Percentiles rank a stretch among this genome's conserved stretches.
These are phyloP conservation scores for Backusella sp. DNA, from an alignment of 192 early-diverging fungal genomes.

Conservation along the genomic window DNA sequence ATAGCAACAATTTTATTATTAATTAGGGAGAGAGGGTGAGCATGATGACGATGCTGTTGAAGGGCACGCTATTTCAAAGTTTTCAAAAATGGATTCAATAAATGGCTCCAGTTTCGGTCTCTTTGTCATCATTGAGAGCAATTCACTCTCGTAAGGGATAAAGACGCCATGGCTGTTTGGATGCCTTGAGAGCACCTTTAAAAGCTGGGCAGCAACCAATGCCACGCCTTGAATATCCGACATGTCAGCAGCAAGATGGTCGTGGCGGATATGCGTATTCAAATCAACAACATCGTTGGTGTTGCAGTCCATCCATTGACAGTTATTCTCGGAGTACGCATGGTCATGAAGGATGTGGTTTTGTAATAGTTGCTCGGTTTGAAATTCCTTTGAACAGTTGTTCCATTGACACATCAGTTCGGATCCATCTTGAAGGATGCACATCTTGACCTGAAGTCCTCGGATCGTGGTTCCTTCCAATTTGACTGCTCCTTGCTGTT, in stretches of 20 bases:
- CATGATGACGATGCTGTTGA: not conserved
- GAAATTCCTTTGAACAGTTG: slow-evolving; percentile 41
- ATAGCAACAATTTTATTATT: not conserved
- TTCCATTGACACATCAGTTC: slow-evolving; percentile 50
- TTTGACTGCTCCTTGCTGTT: not conserved
- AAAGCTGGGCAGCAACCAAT: slow-evolving; percentile 20
- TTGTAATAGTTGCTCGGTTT: slow-evolving; percentile 41
- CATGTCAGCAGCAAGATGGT: not conserved
- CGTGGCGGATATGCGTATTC: not conserved
- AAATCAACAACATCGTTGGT: not conserved
- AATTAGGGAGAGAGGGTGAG: not conserved
- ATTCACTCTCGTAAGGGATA: slow-evolving; percentile 28
- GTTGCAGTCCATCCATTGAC: not conserved
- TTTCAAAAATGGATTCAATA: slow-evolving; percentile 23
- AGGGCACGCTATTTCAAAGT: slow-evolving; percentile 9
- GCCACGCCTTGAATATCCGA: slow-evolving; percentile 18
- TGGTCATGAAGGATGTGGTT: slow-evolving; percentile 54
- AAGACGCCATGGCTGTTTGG: slow-evolving; percentile 19
- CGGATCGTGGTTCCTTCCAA: slow-evolving; percentile 22
- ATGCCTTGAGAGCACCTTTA: slow-evolving; percentile 16
- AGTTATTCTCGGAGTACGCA: slow-evolving; percentile 9
- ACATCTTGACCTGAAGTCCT: slow-evolving; percentile 32
- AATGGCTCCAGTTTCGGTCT: slow-evolving; percentile 14
- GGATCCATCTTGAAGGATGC: slow-evolving; percentile 29
- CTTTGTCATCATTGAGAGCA: slow-evolving; percentile 13